Evolutionary conservation across 2,329 filamentous ascomycete genomes (phyloP).

Genomic region (Colletotrichum spinosum): DNA sequence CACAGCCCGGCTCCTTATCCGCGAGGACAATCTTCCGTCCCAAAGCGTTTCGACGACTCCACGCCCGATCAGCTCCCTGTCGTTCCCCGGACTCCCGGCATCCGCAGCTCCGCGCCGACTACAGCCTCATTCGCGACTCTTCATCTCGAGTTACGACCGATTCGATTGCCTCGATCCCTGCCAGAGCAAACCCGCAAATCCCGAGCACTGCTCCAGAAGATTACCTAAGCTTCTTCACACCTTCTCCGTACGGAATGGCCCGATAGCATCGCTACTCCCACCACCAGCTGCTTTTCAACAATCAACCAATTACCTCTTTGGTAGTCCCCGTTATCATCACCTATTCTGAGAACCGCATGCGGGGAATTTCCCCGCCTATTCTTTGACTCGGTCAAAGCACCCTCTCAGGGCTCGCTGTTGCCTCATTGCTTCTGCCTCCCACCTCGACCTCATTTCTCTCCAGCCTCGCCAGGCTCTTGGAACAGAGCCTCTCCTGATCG

Average conservation of each 20-base stretch:
- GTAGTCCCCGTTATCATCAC: slow-evolving; percentile 32
- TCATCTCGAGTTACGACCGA: not conserved
- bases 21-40: not conserved
- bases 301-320: slow-evolving; percentile 37
- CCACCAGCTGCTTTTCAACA: slow-evolving; percentile 11
- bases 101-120: slow-evolving; percentile 19
- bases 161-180: not conserved
- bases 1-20: slow-evolving; percentile 32
- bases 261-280: slow-evolving; percentile 35
- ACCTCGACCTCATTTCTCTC: not conserved
- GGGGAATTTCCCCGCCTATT: slow-evolving; percentile 39
- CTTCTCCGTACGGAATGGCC: slow-evolving; percentile 33
- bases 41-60: slow-evolving; percentile 13
- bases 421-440: slow-evolving; percentile 4
- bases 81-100: slow-evolving; percentile 14
- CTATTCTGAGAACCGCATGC: slow-evolving; percentile 39
- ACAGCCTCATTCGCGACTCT: slow-evolving; percentile 18
- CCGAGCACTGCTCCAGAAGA: not conserved
- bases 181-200: not conserved
- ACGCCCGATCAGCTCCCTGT: slow-evolving; percentile 9
- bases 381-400: slow-evolving; percentile 40
- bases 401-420: slow-evolving; percentile 35
- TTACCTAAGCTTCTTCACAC: not conserved
- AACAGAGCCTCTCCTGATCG: slow-evolving; percentile 21
- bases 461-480: not conserved